Base-by-base conservation (phyloP, 1,284 basidiomycete genomes). In the Malassezia globosa region DNA sequence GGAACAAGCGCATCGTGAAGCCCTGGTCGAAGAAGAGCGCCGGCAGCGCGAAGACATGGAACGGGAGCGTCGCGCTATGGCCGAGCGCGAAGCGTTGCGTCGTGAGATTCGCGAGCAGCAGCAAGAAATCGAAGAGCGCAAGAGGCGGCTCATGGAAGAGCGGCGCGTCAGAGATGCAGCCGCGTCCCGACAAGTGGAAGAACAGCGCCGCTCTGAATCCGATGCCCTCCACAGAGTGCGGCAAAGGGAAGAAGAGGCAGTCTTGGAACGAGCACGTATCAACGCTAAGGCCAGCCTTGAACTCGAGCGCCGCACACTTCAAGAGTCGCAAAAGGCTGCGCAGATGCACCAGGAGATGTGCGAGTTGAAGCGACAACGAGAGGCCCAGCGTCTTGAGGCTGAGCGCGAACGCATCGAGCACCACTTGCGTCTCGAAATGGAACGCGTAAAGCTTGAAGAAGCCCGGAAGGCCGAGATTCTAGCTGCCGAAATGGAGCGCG, bases 301-400 rank as follows among this genome's bases (percentile, higher is more conserved):
- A n/a, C n/a, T n/a, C n/a, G 29, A 31, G 29, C 29, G 29, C n/a
- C 47, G 44, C 11, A 8, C 10, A 8, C 8, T 31, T n/a, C 29
- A 31, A n/a, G n/a, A 38, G 24, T 22, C 13, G 22, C 27, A 45
- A 37, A 31, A 19, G 7, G 23, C 27, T 6, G 38, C 40, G 37
- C 29, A 13, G 4, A 31, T 11, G 13, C 36, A 31, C 29, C 33
- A 24, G n/a, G 24, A 11, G 4, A 29, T 26, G 33, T 18, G 29
- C 7, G 33, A 26, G 39, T 18, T 22, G 33, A 16, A 37, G 23
- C 33, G 23, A 14, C 14, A 5, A 4, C 49, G 60, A 5, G 49
- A 53, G 23, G 58, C 59, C 10, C 48, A 53, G 36, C 56, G 56
- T 3, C 48, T 60, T 46, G 58, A 62, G 24, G 55, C 58, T 1